Conservation (phyloP, 352 stramenopile species). For the Phytophthora melonis region DNA sequence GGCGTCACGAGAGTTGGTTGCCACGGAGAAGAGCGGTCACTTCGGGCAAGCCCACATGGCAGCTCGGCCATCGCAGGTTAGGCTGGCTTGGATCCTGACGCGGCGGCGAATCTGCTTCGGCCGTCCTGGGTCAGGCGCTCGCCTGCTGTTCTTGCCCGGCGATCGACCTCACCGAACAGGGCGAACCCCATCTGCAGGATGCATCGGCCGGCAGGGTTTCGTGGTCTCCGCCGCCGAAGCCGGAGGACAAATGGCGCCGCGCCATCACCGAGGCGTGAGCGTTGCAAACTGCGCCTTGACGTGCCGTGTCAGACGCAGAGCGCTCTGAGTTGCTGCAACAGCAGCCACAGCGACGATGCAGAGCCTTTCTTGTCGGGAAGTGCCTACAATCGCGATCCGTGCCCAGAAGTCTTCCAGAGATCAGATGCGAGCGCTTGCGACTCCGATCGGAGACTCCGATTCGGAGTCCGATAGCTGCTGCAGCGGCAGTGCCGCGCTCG, state of each 20-base stretch:
- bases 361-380: background rate
- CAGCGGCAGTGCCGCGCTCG: background rate
- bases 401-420: background rate
- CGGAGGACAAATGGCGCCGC: slow-evolving; percentile 21
- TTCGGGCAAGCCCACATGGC: slow-evolving; percentile 23
- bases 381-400: background rate
- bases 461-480: no score
- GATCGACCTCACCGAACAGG: slow-evolving; percentile 1
- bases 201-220: slow-evolving; percentile 7
- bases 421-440: background rate
- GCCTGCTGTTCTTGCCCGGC: background rate
- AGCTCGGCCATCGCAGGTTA: slow-evolving; percentile 5
- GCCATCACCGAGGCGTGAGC: slow-evolving; percentile 32
- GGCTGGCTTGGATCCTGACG: background rate
- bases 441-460: no score
- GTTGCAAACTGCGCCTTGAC: background rate
- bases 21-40: slow-evolving; percentile 34
- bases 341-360: background rate
- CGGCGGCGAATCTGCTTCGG: slow-evolving; percentile 4
- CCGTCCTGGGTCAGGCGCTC: background rate
- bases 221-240: slow-evolving; percentile 2
- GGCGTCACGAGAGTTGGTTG: slow-evolving; percentile 36
- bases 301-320: slow-evolving; percentile 11
- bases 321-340: background rate
- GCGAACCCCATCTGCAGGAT: slow-evolving; percentile 17